phyloP scores from a whole-genome alignment of 1,139 yeast species.

The Lodderomyces theae region DNA sequence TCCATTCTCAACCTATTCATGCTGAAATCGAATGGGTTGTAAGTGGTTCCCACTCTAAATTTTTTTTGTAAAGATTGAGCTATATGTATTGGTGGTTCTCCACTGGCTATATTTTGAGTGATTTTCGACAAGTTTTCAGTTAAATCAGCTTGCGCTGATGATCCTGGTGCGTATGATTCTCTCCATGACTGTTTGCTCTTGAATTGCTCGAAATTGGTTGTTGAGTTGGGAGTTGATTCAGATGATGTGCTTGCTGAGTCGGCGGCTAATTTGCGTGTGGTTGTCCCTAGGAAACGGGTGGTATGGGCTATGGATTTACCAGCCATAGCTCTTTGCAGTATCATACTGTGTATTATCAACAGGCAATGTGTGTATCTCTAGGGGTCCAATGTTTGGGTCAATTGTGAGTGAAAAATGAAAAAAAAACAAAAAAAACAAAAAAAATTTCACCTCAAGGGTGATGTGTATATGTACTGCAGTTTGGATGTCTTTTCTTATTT shows the following conservation, averaged over 20 bases:
- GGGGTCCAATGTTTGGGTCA: too few species aligned
- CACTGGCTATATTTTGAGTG: slow-evolving; percentile 23
- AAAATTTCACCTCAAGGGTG: too few species aligned
- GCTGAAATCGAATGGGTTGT: slow-evolving; percentile 77
- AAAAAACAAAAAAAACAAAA: too few species aligned
- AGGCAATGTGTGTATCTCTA: too few species aligned
- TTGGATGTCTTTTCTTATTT: too few species aligned
- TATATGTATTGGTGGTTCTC: slow-evolving; percentile 24
- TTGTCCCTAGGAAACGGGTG: background rate
- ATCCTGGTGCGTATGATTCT: slow-evolving; percentile 30
- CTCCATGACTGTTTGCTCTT: slow-evolving; percentile 27
- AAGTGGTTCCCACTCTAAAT: slow-evolving; percentile 46
- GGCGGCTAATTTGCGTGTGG: background rate
- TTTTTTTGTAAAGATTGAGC: slow-evolving; percentile 31
- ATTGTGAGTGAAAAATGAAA: too few species aligned
- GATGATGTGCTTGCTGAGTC: background rate
- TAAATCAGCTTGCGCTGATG: slow-evolving; percentile 10
- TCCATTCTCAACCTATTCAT: slow-evolving; percentile 49
- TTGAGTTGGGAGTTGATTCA: background rate
- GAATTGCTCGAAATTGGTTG: slow-evolving; percentile 2
- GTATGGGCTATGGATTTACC: background rate
- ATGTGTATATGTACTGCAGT: too few species aligned
- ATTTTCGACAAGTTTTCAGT: slow-evolving; percentile 10
- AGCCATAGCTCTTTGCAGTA: background rate
- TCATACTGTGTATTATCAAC: too few species aligned